Percentiles rank a stretch among this genome's conserved stretches.
Conservation (phyloP, 2,329 filamentous ascomycete species). For the Trematosphaeria pertusa region DNA sequence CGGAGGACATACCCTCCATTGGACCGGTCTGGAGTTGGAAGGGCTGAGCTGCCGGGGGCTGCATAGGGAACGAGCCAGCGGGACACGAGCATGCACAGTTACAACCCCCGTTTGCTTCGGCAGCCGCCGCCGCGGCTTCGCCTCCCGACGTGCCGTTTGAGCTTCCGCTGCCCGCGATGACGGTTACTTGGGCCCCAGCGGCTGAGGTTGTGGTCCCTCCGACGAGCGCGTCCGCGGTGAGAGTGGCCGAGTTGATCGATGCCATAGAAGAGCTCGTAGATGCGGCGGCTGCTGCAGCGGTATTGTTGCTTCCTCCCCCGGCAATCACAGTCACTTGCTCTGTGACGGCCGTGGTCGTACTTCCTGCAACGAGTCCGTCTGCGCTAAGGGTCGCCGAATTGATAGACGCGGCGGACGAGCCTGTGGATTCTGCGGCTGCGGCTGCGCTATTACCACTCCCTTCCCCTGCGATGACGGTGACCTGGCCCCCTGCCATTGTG, state of each 20-base stretch:
- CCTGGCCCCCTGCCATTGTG: no score
- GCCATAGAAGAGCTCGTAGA: conserved; percentile 7
- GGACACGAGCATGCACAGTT: conserved; percentile 42
- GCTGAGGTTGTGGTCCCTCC: conserved; percentile 8
- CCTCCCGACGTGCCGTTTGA: conserved; percentile 7
- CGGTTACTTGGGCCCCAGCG: conserved; percentile 19
- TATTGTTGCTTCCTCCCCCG: conserved; percentile 2
- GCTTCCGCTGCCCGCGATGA: conserved; percentile 28
- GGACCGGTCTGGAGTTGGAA: conserved; percentile 32
- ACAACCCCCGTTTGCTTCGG: conserved; percentile 26
- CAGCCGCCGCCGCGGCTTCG: conserved; percentile 13
- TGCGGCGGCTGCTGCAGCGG: conserved; percentile 13
- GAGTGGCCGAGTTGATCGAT: conserved; percentile 14
- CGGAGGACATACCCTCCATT: conserved; percentile 18
- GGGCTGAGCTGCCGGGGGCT: conserved; percentile 30
- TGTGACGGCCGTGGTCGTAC: background rate
- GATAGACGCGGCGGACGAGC: conserved; percentile 5
- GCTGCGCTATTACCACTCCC: conserved; percentile 1
- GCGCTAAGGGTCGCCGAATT: background rate
- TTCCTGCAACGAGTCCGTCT: background rate
- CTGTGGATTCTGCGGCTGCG: conserved; percentile 1
- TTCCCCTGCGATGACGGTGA: conserved; percentile 20
- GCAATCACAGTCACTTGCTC: conserved; percentile 13
- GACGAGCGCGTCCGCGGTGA: conserved; percentile 16
- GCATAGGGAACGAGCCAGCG: conserved; percentile 39